Base-by-base conservation (phyloP, 306 rosid genomes). In the Cercis canadensis region DNA sequence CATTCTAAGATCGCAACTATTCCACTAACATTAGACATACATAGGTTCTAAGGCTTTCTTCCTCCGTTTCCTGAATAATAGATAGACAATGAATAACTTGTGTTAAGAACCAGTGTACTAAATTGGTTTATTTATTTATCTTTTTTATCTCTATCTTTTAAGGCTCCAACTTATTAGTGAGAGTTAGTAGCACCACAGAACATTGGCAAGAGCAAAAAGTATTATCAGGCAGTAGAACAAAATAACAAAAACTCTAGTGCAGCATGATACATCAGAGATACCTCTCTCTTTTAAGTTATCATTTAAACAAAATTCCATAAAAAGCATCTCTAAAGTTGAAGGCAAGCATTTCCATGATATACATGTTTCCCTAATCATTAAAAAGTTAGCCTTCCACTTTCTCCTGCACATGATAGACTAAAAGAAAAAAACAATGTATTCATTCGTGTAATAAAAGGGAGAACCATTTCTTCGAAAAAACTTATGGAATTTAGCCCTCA, bases 401-500 rank as follows among this genome's bases (percentile, higher is more conserved):
- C 7, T 7, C 5, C 7, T 34, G 39, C 39, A 34, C 39, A 34
- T 44, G 11, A 47, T 17, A 34, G 9, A 43, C 19, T 9, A 12
- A 58, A 8, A 34, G 50, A 69, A 72, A 54, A 58, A 32, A 18
- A 0, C 57, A 40, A 50, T 12, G 13, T 62, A 36, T 29, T 59
- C n/a, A 58, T 24, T 47, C 53, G 47, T 60, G 44, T 60, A 70
- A 24, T 11, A 50, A 43, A 12, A 8, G 61, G 31, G 8, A 41
- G 19, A 65, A n/a, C 13, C 13, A 40, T 50, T 29, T 15, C 11
- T 18, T 44, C 24, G 8, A 14, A 45, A 57, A 43, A 15, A 67
- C 14, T 45, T 67, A 56, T 39, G 75, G 89, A 97, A 96, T 85
- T 36, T 73, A 67, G 96, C 88, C 81, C 63, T 89, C 82, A 95